Evolutionary conservation across 2,329 filamentous ascomycete genomes (phyloP).

Genomic region (Talaromyces sp.): DNA sequence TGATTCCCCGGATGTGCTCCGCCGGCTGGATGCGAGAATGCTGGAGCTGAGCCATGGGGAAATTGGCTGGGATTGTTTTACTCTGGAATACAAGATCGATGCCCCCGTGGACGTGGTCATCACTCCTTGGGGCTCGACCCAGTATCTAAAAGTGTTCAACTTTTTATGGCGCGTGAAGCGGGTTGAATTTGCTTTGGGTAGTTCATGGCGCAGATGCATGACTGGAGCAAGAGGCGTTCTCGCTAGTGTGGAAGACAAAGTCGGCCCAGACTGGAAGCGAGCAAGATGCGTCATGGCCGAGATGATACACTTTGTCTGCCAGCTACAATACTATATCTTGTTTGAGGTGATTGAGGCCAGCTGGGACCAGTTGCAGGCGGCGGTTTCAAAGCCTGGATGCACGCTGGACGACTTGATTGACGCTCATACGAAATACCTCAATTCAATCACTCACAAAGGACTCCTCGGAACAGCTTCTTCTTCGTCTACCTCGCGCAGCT

Average conservation of each 20-base stretch:
- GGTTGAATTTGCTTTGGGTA: conserved; percentile 87
- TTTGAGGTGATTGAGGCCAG: conserved; percentile 97
- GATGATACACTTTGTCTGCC: conserved; percentile 97
- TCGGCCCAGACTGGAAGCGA: conserved; percentile 79
- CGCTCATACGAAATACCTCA: conserved; percentile 85
- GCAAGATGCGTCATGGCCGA: conserved; percentile 86
- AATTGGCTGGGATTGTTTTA: conserved; percentile 99
- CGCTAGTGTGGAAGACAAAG: conserved; percentile 65
- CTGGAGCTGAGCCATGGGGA: conserved; percentile 92
- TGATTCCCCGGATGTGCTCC: conserved; percentile 84
- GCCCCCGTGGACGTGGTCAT: conserved; percentile 95
- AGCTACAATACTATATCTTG: conserved; percentile 96
- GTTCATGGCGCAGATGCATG: conserved; percentile 92
- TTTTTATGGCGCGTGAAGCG: conserved; percentile 98
- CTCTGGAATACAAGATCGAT: conserved; percentile 96
- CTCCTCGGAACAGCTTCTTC: conserved; percentile 64
- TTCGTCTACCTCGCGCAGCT: conserved; percentile 22
- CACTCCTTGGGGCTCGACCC: conserved; percentile 88
- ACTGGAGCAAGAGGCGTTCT: conserved; percentile 91
- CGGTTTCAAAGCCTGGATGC: conserved; percentile 76
- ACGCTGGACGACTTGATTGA: conserved; percentile 93
- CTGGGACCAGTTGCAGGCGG: conserved; percentile 83
- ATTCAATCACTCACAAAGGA: conserved; percentile 92
- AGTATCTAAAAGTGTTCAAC: conserved; percentile 99
- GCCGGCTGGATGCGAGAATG: conserved; percentile 94